Base-by-base conservation (phyloP, 1,284 basidiomycete genomes). In the Hemileia vastatrix region DNA sequence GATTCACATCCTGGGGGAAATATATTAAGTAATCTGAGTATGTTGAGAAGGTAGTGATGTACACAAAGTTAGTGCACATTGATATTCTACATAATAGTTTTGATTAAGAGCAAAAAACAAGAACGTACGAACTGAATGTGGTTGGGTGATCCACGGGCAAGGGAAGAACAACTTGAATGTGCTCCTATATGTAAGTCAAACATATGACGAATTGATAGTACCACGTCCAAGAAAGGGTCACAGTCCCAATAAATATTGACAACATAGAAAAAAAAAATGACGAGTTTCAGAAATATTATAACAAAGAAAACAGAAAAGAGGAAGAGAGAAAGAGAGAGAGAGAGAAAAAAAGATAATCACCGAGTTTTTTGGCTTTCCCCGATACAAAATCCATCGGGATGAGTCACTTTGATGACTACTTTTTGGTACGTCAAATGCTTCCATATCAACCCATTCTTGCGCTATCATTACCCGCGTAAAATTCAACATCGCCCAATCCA, bases 371-470 rank as follows among this genome's bases (percentile, higher is more conserved):
- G 57, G 57, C 2, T 21, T 59, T 44, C 57, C 57, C 8, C 57
- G 48, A 15, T 51, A 24, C 15, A 59, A 18, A 40, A 47, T 49
- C 6, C 50, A 27, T 4, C 43, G 18, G 4, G 54, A 18, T n/a
- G n/a, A n/a, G n/a, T n/a, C n/a, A n/a, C n/a, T n/a, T n/a, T 11
- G 6, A 18, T 13, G 3, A 5, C 23, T 36, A 47, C 54, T 63
- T 33, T 63, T 50, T 1, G 53, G 54, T 5, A 66, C 50, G 5
- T 67, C 64, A 6, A 66, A 47, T 45, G 67, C 62, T 19, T 60
- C 49, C 33, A 70, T 32, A 31, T 66, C 60, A 6, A 40, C 50
- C 69, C 69, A 70, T 44, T 61, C 55, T 52, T 70, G 69, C 2
- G 69, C 69, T 70, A 56, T 47, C 9, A 9, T 31, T n/a, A 1